Base-by-base conservation (phyloP, 257 asterid genomes). In the Verbena officinalis region DNA sequence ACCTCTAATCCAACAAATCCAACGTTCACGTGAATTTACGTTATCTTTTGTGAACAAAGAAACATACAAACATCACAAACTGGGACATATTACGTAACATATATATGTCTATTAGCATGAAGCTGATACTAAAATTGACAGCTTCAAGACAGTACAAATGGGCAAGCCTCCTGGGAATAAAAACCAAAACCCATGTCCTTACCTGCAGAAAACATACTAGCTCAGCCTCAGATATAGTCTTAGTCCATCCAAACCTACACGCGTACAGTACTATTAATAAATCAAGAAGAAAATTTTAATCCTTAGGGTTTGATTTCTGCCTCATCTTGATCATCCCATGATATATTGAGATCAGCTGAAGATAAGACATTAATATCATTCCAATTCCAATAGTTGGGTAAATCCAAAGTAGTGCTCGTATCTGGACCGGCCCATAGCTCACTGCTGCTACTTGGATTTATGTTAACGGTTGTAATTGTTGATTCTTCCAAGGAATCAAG, bases 401-500 rank as follows among this genome's bases (percentile, higher is more conserved):
- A 33, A 4, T 80, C 78, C 70, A 65, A n/a, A 0, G 54, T 9
- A 16, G 68, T 42, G 46, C 62, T 62, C 4, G 70, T 72, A 16
- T 70, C 74, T 42, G 74, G 84, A 59, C 68, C 73, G 54, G 64
- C 57, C 92, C 88, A 83, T 24, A 81, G 65, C 66, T 38, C 62
- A 33, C 50, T 70, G 45, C 79, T 42, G n/a, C 65, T 60, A 16
- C 75, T 54, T 11, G 85, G 83, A 9, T 27, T 27, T 2, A 46
- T 48, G 43, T 66, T 70, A 14, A 76, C 72, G 3, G 75, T 78
- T 3, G 79, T 80, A 4, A 78, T 73, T 1, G 78, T 68, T 3
- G 89, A 77, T 60, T 80, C 87, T 58, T 81, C 83, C 59, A 68
- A 20, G 3, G 73, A 31, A 30, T 78, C 96, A 44, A 75, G 74